Base-by-base conservation (phyloP, 2,329 filamentous ascomycete genomes). In the Trichoderma sp. region DNA sequence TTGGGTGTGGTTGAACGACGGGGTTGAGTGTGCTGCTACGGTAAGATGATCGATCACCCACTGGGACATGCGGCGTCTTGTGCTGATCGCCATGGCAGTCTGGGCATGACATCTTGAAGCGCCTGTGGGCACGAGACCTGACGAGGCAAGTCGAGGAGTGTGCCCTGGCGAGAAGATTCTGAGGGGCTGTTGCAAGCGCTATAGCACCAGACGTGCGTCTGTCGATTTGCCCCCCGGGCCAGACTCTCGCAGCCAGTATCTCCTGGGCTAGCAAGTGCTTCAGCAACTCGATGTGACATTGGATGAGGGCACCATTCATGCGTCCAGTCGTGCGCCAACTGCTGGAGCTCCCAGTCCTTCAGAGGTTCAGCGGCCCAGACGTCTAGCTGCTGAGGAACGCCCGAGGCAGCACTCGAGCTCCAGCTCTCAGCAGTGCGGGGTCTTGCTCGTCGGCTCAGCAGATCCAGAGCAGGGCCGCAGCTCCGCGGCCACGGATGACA, bases 381-480 rank as follows among this genome's bases (percentile, higher is more conserved):
- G 39, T 24, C 45, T 30, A 30, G 28, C 57, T 45, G 44, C 44
- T 26, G 45, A 51, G 45, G 52, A 56, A 17, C 14, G 30, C 30
- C 52, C 39, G 28, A 30, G 41, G 19, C 15, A 50, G 17, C 19
- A 24, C 52, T 43, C 52, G 52, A 15, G 57, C 30, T 43, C 52
- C 34, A 15, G 57, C 30, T 34, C 30, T 39, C 34, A 39, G 60
- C 61, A 51, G 52, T 64, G 61, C 52, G 61, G 61, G 61, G 61
- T 64, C 47, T 50, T 12, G 52, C 34, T 14, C 34, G 3, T 14
- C 12, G 14, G 34, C 34, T 14, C 12, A 39, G 12, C 14, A 39
- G 34, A 39, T 4, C 10, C 34, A 14, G 34, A 10, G 30, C 30
- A 34, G 30, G 9, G 30, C 30, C 9, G 30, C 30, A 34, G 30